These are phyloP conservation scores for Beauveria pseudobassiana DNA, from an alignment of 2,329 filamentous ascomycete species.

Conservation along the genomic window DNA sequence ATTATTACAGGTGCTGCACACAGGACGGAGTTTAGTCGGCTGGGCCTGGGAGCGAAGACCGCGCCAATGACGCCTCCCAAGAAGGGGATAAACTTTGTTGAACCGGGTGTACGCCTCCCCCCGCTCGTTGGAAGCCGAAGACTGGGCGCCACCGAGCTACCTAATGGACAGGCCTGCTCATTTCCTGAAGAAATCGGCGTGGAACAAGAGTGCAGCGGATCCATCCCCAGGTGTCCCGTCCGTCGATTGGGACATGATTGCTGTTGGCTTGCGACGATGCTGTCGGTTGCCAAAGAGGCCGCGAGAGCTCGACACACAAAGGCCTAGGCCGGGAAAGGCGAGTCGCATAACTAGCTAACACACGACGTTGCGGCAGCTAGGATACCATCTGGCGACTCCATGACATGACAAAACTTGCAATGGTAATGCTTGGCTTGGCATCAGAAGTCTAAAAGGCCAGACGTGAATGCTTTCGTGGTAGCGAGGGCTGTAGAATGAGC, in stretches of 20 bases:
- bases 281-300: background rate
- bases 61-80: conserved; percentile 1
- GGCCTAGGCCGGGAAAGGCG: background rate
- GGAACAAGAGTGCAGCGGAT: background rate
- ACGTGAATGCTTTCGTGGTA: background rate
- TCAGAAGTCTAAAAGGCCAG: background rate
- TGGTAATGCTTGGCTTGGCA: background rate
- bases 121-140: background rate
- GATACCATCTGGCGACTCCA: background rate
- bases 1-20: background rate
- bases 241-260: background rate
- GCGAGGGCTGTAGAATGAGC: background rate
- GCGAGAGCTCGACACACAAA: background rate
- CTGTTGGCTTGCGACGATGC: background rate
- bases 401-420: background rate
- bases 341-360: background rate
- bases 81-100: background rate
- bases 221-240: background rate
- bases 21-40: background rate
- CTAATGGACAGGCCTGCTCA: background rate
- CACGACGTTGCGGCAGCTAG: background rate
- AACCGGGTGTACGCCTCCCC: background rate
- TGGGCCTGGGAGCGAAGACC: background rate
- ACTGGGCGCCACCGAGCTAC: background rate
- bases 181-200: background rate